A percentile compares a stretch with the other conserved stretches of the same genome.
phyloP scores from a whole-genome alignment of 2,329 filamentous ascomycete genomes.

The Tolypocladium album region DNA sequence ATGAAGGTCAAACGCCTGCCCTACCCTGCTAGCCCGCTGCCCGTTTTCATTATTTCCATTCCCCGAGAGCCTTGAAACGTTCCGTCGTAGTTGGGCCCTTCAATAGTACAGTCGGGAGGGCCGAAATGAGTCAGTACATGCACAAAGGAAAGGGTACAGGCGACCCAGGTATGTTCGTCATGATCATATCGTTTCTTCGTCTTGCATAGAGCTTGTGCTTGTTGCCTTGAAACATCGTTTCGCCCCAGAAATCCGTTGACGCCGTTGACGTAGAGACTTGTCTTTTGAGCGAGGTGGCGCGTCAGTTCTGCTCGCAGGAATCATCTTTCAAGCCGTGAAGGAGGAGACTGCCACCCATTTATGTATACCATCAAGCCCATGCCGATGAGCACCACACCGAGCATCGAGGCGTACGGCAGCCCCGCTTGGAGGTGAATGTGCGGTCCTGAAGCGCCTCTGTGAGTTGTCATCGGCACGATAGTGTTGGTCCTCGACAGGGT shows the following conservation, averaged over 20 bases:
- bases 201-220: not conserved
- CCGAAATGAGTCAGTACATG: not conserved
- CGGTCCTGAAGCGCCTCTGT: constrained; percentile 28
- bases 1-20: not conserved
- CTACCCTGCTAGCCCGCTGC: not conserved
- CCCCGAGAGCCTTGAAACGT: not conserved
- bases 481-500: constrained; percentile 37
- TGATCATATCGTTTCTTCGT: constrained; percentile 8
- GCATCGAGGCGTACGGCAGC: constrained; percentile 69
- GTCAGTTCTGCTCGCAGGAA: not conserved
- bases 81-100: not conserved
- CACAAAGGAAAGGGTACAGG: constrained; percentile 2
- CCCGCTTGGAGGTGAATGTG: constrained; percentile 37
- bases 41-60: not conserved
- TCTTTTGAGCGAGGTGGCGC: not conserved
- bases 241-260: not conserved
- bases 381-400: constrained; percentile 71
- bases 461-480: constrained; percentile 31
- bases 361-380: constrained; percentile 81
- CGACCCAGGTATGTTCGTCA: constrained; percentile 5
- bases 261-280: not conserved
- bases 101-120: not conserved
- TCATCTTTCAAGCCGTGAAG: constrained; percentile 22
- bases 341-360: constrained; percentile 60
- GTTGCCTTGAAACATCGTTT: not conserved